phyloP scores from a whole-genome alignment of 257 asterid genomes.

The Nicotiana undulata region DNA sequence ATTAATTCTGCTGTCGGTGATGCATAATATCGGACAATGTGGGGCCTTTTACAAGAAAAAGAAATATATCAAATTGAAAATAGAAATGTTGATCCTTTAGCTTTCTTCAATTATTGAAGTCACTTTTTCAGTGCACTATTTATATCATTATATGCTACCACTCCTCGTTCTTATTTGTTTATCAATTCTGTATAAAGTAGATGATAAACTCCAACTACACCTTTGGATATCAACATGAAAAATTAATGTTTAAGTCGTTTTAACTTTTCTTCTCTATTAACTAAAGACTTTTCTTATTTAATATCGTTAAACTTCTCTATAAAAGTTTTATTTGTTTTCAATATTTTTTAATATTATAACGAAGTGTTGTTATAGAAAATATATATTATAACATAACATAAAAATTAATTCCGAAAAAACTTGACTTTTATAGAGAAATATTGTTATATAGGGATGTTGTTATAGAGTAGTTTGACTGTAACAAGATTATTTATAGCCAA shows the following conservation, averaged over 20 bases:
- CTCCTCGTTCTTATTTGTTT: background rate
- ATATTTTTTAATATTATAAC: too few species aligned
- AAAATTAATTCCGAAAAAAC: too few species aligned
- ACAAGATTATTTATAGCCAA: too few species aligned
- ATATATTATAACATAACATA: too few species aligned
- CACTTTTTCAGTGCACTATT: background rate
- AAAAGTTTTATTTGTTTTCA: too few species aligned
- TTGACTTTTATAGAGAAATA: too few species aligned
- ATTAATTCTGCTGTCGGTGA: slow-evolving; percentile 1
- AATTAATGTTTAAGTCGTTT: background rate
- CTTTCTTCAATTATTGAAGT: background rate
- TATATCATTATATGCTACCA: background rate
- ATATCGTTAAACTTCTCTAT: too few species aligned
- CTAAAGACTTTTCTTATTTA: background rate
- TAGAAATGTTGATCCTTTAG: background rate
- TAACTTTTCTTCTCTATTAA: background rate
- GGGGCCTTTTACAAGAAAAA: background rate
- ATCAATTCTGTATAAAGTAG: background rate
- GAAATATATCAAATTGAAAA: background rate
- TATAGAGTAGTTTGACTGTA: too few species aligned
- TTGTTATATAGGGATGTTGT: too few species aligned
- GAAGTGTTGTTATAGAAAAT: too few species aligned
- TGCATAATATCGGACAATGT: background rate
- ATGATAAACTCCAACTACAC: background rate
- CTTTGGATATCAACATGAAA: background rate